Evolutionary conservation across 2,329 filamentous ascomycete species (phyloP).

Genomic region (Clonostachys sp.): DNA sequence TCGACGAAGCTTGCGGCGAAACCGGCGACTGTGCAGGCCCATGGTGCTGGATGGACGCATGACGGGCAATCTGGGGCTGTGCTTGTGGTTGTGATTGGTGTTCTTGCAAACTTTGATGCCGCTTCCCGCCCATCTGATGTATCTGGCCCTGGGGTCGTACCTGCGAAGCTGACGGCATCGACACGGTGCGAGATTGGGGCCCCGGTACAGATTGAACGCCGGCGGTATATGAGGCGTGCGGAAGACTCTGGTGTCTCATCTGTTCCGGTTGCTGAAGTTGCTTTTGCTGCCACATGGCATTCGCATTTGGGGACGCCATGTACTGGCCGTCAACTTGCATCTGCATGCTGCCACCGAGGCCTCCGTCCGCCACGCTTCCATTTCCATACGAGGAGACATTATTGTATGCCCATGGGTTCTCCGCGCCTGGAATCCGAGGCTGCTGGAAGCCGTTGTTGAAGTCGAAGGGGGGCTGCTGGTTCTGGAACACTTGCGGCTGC

Average conservation of each 20-base stretch:
- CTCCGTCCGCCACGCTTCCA: neutral
- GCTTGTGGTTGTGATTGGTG: slow-evolving; percentile 7
- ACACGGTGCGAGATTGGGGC: neutral
- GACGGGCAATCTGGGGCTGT: slow-evolving; percentile 11
- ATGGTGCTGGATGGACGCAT: slow-evolving; percentile 2
- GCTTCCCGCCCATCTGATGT: slow-evolving; percentile 13
- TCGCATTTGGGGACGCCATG: neutral
- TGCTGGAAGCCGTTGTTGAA: slow-evolving; percentile 6
- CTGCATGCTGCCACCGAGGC: slow-evolving; percentile 7
- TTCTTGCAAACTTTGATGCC: slow-evolving; percentile 13
- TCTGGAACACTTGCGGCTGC: slow-evolving; percentile 7
- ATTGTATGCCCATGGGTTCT: neutral
- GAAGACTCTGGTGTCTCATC: slow-evolving; percentile 20
- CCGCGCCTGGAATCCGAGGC: neutral
- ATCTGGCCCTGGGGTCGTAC: neutral
- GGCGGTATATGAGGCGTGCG: slow-evolving; percentile 5
- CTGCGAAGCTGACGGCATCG: slow-evolving; percentile 16
- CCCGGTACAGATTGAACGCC: too few species aligned
- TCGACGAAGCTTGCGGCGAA: slow-evolving; percentile 1
- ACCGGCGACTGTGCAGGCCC: neutral
- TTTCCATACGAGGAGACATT: neutral
- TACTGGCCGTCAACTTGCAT: slow-evolving; percentile 2
- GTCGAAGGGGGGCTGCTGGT: slow-evolving; percentile 10
- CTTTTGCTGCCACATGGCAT: slow-evolving; percentile 23
- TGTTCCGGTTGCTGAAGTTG: slow-evolving; percentile 24